Conservation (phyloP, 148 eudicot genomes). For the Spergularia marina region DNA sequence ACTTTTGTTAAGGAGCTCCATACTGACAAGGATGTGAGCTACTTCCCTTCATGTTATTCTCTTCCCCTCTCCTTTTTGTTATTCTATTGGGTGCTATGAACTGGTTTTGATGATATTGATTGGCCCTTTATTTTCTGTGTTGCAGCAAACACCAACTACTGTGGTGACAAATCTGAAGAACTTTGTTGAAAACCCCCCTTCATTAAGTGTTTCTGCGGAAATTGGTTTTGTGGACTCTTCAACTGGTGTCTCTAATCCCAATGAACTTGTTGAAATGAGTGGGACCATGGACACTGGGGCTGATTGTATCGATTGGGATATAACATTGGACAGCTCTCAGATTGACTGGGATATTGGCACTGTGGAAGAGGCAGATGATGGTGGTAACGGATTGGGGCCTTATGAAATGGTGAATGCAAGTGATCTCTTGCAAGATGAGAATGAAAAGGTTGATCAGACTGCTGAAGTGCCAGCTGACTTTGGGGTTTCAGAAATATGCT, state of each 20-base stretch:
- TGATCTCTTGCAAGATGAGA: conserved; percentile 56
- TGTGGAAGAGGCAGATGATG: conserved; percentile 69
- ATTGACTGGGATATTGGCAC: conserved; percentile 97
- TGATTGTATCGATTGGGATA: conserved; percentile 88
- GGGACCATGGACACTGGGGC: conserved; percentile 38
- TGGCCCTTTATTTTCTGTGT: conserved; percentile 14
- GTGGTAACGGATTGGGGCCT: conserved; percentile 80
- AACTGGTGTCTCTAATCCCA: conserved; percentile 27
- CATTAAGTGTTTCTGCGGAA: conserved; percentile 41
- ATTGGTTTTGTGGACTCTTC: conserved; percentile 45
- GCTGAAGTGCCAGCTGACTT: conserved; percentile 37
- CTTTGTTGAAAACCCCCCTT: conserved; percentile 60
- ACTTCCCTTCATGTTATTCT: background rate
- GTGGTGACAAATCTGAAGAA: conserved; percentile 57
- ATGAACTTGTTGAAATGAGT: conserved; percentile 35
- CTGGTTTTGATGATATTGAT: conserved; percentile 8
- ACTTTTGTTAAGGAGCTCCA: conserved; percentile 69
- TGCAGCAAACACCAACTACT: conserved; percentile 40
- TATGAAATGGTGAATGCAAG: conserved; percentile 89
- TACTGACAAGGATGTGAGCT: conserved; percentile 68
- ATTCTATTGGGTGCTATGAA: background rate
- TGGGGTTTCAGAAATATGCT: conserved; percentile 59
- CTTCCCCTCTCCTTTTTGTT: background rate
- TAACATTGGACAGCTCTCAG: conserved; percentile 77
- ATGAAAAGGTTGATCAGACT: conserved; percentile 34